A percentile compares a stretch with the other conserved stretches of the same genome.
phyloP scores from a whole-genome alignment of 257 asterid genomes.

The Solanum dulcamara region DNA sequence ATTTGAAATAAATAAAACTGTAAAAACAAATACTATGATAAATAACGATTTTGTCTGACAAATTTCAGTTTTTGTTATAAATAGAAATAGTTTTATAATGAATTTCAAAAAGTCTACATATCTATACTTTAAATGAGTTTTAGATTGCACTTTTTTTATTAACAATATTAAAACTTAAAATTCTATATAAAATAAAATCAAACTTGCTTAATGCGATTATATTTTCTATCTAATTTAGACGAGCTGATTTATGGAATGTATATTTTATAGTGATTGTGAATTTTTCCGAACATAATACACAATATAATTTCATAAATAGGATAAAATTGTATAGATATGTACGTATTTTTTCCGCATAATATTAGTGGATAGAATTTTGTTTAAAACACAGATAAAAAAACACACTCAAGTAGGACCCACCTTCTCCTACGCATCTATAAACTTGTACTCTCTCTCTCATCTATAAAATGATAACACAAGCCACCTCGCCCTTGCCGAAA shows the following conservation, averaged over 20 bases:
- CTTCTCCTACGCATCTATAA: constrained; percentile 38
- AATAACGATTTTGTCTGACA: neutral
- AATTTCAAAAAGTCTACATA: neutral
- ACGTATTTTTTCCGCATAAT: too few species aligned
- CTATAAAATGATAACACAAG: constrained; percentile 43
- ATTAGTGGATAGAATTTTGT: neutral
- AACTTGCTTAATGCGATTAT: too few species aligned
- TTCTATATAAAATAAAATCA: neutral
- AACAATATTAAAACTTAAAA: neutral
- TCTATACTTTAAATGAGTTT: neutral
- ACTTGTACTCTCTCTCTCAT: constrained; percentile 11
- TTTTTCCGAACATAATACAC: too few species aligned
- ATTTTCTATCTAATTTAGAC: too few species aligned
- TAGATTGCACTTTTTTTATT: neutral
- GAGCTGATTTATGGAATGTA: too few species aligned
- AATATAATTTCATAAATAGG: too few species aligned
- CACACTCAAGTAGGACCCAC: neutral
- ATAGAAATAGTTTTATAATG: neutral
- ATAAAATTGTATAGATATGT: too few species aligned
- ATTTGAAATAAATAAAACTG: neutral
- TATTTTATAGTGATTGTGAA: too few species aligned
- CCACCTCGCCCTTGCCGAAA: neutral
- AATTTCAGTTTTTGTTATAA: neutral
- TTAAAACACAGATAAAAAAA: neutral
- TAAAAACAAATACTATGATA: neutral